phyloP scores from a whole-genome alignment of 352 stramenopile species.

The Peronospora belbahrii region DNA sequence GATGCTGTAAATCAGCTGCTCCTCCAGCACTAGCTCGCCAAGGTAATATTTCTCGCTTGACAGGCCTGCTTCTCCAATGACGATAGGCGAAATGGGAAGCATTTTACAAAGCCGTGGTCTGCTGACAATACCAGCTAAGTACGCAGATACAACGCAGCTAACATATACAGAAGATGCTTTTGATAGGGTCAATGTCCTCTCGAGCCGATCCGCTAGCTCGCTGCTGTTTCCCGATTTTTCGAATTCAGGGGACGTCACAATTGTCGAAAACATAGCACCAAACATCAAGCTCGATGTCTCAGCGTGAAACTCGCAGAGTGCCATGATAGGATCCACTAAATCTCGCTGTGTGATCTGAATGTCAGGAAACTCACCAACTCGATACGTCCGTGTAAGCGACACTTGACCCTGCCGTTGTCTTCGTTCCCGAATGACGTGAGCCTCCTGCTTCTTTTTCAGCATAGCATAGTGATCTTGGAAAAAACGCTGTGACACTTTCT shows the following conservation, averaged over 20 bases:
- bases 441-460: constrained; percentile 47
- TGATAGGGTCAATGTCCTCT: constrained; percentile 17
- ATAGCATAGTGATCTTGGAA: constrained; percentile 61
- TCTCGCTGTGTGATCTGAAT: constrained; percentile 72
- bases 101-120: constrained; percentile 23
- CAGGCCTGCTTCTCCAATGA: constrained; percentile 50
- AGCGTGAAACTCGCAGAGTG: constrained; percentile 44
- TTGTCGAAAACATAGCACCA: constrained; percentile 32
- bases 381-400: constrained; percentile 59
- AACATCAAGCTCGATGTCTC: constrained; percentile 41
- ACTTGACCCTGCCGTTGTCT: constrained; percentile 47
- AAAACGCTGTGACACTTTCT: constrained; percentile 33
- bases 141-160: constrained; percentile 40
- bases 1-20: constrained; percentile 39
- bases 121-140: constrained; percentile 33
- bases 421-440: constrained; percentile 37
- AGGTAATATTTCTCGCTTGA: constrained; percentile 48
- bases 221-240: constrained; percentile 11
- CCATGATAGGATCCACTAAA: constrained; percentile 58
- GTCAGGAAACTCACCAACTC: constrained; percentile 63
- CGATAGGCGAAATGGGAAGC: constrained; percentile 29
- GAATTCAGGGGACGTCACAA: constrained; percentile 33
- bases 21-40: constrained; percentile 60
- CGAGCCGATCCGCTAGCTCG: constrained; percentile 13
- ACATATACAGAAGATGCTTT: constrained; percentile 27